Percentiles rank a stretch among this genome's conserved stretches.
Evolutionary conservation across 2,329 filamentous ascomycete species (phyloP).

Genomic region (Xylaria sp.): DNA sequence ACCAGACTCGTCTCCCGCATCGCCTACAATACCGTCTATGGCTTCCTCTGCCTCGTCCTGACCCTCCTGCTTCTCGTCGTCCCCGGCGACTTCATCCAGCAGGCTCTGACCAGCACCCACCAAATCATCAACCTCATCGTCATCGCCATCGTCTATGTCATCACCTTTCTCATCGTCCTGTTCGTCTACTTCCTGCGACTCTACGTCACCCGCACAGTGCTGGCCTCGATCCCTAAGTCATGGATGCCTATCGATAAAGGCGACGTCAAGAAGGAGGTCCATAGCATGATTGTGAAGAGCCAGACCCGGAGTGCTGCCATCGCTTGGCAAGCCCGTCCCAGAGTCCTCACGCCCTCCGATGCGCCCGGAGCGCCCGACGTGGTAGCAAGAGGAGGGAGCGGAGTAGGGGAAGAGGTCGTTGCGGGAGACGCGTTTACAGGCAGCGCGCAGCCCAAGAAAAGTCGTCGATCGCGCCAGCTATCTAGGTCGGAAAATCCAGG

Average conservation of each 20-base stretch:
- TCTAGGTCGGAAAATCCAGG: constrained; percentile 52
- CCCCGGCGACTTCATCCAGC: constrained; percentile 82
- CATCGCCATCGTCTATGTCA: constrained; percentile 78
- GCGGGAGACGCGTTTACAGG: constrained; percentile 22
- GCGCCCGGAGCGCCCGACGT: constrained; percentile 33
- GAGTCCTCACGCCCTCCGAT: constrained; percentile 58
- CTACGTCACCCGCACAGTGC: constrained; percentile 83
- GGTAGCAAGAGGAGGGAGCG: constrained; percentile 16
- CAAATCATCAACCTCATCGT: constrained; percentile 86
- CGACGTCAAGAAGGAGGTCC: constrained; percentile 79
- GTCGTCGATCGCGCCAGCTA: constrained; percentile 41
- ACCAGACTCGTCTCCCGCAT: constrained; percentile 75
- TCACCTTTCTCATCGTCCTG: constrained; percentile 75
- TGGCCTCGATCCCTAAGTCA: constrained; percentile 85
- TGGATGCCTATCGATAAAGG: constrained; percentile 89
- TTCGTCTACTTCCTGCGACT: constrained; percentile 87
- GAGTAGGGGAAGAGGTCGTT: not conserved
- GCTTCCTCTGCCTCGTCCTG: constrained; percentile 78
- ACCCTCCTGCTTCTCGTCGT: constrained; percentile 80
- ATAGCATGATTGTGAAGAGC: constrained; percentile 77
- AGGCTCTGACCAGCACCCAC: constrained; percentile 69
- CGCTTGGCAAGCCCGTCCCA: constrained; percentile 79
- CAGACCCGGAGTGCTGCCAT: constrained; percentile 82
- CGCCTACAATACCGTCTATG: constrained; percentile 83
- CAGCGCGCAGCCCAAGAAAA: constrained; percentile 29